A percentile compares a stretch with the other conserved stretches of the same genome.
Evolutionary conservation across 2,329 filamentous ascomycete species (phyloP).

Genomic region (Karstenula rhodostoma): DNA sequence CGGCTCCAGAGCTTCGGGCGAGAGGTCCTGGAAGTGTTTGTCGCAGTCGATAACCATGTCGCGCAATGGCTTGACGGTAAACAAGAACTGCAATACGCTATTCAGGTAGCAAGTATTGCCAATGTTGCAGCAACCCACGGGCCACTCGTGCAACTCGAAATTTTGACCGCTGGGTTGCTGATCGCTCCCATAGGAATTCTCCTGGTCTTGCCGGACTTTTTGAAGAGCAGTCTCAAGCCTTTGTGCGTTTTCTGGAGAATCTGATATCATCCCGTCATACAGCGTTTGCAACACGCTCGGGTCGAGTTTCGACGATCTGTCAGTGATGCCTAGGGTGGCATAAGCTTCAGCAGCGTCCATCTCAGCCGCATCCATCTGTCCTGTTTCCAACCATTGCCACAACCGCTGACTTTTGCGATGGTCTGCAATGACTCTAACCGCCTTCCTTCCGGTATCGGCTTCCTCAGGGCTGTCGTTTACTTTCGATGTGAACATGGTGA

Average conservation of each 20-base stretch:
- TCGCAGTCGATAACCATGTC: slow-evolving; percentile 82
- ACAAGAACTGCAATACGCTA: slow-evolving; percentile 94
- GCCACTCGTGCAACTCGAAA: slow-evolving; percentile 63
- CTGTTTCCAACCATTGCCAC: slow-evolving; percentile 61
- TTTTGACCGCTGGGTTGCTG: slow-evolving; percentile 23
- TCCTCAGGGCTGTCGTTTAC: slow-evolving; percentile 60
- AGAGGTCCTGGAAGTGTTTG: slow-evolving; percentile 71
- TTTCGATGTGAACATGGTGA: slow-evolving; percentile 66
- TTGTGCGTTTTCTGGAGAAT: slow-evolving; percentile 56
- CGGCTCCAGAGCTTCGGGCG: slow-evolving; percentile 67
- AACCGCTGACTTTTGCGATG: slow-evolving; percentile 64
- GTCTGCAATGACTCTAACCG: slow-evolving; percentile 66
- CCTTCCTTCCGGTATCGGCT: slow-evolving; percentile 61
- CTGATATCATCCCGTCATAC: slow-evolving; percentile 31
- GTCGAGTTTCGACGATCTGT: slow-evolving; percentile 61
- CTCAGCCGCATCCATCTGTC: slow-evolving; percentile 56
- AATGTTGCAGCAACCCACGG: slow-evolving; percentile 89
- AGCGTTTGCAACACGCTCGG: slow-evolving; percentile 48
- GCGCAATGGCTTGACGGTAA: slow-evolving; percentile 82
- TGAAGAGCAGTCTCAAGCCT: slow-evolving; percentile 57
- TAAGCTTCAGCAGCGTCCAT: slow-evolving; percentile 60
- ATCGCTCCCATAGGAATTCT: slow-evolving; percentile 30
- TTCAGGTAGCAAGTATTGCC: slow-evolving; percentile 99
- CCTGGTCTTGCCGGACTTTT: slow-evolving; percentile 52
- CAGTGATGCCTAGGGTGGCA: slow-evolving; percentile 55